phyloP scores from a whole-genome alignment of 257 asterid species.

The Solanum pinnatisectum region DNA sequence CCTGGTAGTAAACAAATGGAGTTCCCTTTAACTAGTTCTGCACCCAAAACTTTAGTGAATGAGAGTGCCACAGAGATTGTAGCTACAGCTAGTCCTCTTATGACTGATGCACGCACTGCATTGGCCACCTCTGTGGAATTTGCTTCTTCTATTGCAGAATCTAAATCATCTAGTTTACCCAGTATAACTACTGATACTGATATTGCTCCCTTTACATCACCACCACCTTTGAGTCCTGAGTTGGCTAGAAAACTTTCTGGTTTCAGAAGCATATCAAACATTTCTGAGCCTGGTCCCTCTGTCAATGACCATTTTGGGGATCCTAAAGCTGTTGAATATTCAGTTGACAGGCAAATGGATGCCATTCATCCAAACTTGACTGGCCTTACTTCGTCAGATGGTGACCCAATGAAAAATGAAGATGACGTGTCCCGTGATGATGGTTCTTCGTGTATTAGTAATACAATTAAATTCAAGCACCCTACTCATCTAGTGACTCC shows the following conservation, averaged over 20 bases:
- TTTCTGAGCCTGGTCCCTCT: conserved; percentile 36
- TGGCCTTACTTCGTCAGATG: conserved; percentile 46
- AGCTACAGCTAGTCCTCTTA: conserved; percentile 29
- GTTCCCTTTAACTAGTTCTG: conserved; percentile 39
- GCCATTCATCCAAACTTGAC: conserved; percentile 35
- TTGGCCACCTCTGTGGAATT: conserved; percentile 34
- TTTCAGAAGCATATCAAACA: conserved; percentile 45
- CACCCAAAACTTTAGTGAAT: conserved; percentile 34
- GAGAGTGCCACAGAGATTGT: conserved; percentile 37
- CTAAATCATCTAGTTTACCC: conserved; percentile 33
- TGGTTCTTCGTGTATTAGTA: conserved; percentile 34
- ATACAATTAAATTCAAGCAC: conserved; percentile 66
- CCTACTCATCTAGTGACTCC: conserved; percentile 98
- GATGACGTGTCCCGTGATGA: conserved; percentile 39
- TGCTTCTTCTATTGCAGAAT: conserved; percentile 32
- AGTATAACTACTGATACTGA: conserved; percentile 26
- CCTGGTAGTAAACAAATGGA: conserved; percentile 40
- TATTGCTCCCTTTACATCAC: conserved; percentile 44
- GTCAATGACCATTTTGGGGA: conserved; percentile 39
- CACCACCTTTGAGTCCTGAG: conserved; percentile 69
- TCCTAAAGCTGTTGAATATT: conserved; percentile 45
- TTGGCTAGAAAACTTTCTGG: conserved; percentile 64
- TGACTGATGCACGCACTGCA: conserved; percentile 27
- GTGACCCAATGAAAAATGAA: conserved; percentile 16
- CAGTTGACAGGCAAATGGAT: conserved; percentile 47